A percentile compares a stretch with the other conserved stretches of the same genome.
Evolutionary conservation across 2,329 filamentous ascomycete species (phyloP).

Genomic region (Trichoderma harzianum): DNA sequence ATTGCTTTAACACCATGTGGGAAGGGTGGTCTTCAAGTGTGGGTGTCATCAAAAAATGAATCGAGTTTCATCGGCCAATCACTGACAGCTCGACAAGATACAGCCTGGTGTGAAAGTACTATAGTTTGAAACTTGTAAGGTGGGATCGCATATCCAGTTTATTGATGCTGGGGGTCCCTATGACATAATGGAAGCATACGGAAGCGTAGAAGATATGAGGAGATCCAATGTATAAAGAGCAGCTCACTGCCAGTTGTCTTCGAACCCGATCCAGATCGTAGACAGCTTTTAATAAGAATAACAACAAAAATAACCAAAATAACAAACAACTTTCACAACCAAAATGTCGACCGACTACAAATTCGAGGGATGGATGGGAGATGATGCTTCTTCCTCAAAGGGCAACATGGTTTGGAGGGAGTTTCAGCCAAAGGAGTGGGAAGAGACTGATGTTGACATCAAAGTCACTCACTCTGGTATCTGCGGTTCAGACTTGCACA

Average conservation of each 20-base stretch:
- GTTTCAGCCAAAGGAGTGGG: constrained; percentile 63
- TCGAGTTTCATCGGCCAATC: not conserved
- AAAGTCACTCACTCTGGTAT: constrained; percentile 63
- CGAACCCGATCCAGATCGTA: not conserved
- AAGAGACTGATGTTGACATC: constrained; percentile 64
- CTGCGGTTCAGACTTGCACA: constrained; percentile 61
- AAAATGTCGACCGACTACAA: constrained; percentile 38
- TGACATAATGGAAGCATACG: not conserved
- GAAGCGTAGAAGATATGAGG: not conserved
- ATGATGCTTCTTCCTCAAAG: constrained; percentile 38
- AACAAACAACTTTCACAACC: not conserved
- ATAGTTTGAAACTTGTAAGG: not conserved
- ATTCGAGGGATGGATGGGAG: constrained; percentile 52
- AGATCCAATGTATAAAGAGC: not conserved
- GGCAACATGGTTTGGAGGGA: constrained; percentile 54
- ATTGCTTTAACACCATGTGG: not conserved
- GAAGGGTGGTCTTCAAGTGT: not conserved
- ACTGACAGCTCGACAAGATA: not conserved
- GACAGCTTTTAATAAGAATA: not conserved
- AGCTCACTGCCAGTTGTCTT: not conserved
- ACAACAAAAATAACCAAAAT: not conserved
- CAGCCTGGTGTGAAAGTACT: not conserved
- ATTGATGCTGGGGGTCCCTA: not conserved
- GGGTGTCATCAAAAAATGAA: not conserved
- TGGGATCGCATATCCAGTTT: not conserved